phyloP scores from a whole-genome alignment of 78 protist species.

The Tieghemostelium lacteum region DNA sequence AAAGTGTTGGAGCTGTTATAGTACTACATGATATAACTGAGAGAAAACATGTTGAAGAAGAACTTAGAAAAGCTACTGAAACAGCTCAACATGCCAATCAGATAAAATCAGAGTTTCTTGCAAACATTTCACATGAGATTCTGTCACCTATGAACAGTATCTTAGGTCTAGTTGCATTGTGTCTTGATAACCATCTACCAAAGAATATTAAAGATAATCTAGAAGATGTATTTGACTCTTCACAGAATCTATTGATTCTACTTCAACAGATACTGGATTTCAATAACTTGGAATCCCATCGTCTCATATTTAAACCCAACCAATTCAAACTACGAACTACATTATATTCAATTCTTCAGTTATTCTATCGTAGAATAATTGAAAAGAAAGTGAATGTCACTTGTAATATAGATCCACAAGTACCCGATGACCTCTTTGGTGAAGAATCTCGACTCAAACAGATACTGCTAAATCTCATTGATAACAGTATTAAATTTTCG shows the following conservation, averaged over 20 bases:
- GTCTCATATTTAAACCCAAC: neutral
- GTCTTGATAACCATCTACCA: slow-evolving; percentile 48
- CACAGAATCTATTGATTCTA: slow-evolving; percentile 21
- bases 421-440: slow-evolving; percentile 48
- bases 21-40: slow-evolving; percentile 54
- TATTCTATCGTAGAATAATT: slow-evolving; percentile 16
- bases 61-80: slow-evolving; percentile 15
- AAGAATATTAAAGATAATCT: slow-evolving; percentile 36
- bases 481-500: slow-evolving; percentile 65
- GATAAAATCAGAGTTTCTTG: slow-evolving; percentile 31
- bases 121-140: slow-evolving; percentile 65
- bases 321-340: slow-evolving; percentile 26
- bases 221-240: slow-evolving; percentile 28
- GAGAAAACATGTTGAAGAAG: slow-evolving; percentile 21
- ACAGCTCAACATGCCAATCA: slow-evolving; percentile 42
- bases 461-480: slow-evolving; percentile 31
- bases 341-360: neutral
- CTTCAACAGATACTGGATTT: slow-evolving; percentile 49
- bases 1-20: slow-evolving; percentile 30
- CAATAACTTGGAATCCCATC: slow-evolving; percentile 26
- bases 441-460: slow-evolving; percentile 52
- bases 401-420: slow-evolving; percentile 7
- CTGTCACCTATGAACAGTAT: slow-evolving; percentile 71
- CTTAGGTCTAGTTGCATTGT: slow-evolving; percentile 56
- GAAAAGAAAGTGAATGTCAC: slow-evolving; percentile 20